A percentile compares a stretch with the other conserved stretches of the same genome.
These are phyloP conservation scores for Coemansia sp. DNA, from an alignment of 192 early-diverging fungal species.

Conservation along the genomic window DNA sequence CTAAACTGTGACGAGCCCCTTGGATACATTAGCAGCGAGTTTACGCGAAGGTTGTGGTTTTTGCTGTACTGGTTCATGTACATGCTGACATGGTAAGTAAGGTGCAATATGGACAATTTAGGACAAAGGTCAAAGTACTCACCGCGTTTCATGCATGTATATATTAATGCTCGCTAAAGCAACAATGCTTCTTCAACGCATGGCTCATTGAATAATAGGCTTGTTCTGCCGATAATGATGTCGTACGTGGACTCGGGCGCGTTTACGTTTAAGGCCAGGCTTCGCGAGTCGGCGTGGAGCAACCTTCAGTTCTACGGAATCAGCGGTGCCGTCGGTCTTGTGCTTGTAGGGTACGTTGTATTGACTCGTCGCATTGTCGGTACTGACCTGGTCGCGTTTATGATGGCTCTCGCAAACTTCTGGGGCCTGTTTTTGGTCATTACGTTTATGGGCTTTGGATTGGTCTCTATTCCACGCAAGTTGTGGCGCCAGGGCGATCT, in stretches of 20 bases:
- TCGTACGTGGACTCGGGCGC: conserved; percentile 84
- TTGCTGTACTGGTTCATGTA: conserved; percentile 90
- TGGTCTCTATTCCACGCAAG: conserved; percentile 83
- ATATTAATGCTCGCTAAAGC: conserved; percentile 5
- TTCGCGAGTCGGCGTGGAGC: conserved; percentile 73
- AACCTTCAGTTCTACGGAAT: conserved; percentile 82
- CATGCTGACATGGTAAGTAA: conserved; percentile 71
- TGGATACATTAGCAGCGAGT: conserved; percentile 66
- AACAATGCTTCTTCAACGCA: too few species aligned
- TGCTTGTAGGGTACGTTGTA: conserved; percentile 73
- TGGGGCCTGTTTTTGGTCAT: conserved; percentile 89
- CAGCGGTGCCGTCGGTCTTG: conserved; percentile 63
- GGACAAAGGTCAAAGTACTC: background rate
- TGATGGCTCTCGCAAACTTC: conserved; percentile 93
- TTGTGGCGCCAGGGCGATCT: conserved; percentile 77
- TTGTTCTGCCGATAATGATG: conserved; percentile 79
- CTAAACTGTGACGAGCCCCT: conserved; percentile 72
- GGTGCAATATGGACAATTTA: background rate
- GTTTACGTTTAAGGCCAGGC: conserved; percentile 63
- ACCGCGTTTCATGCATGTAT: conserved; percentile 7
- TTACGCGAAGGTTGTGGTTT: conserved; percentile 78
- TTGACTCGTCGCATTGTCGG: conserved; percentile 55
- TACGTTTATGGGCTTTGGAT: conserved; percentile 89
- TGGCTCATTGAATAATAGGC: conserved; percentile 4
- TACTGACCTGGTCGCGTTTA: conserved; percentile 63